These are phyloP conservation scores for Blastobotrys indianensis DNA, from an alignment of 1,139 yeast species.

Conservation along the genomic window DNA sequence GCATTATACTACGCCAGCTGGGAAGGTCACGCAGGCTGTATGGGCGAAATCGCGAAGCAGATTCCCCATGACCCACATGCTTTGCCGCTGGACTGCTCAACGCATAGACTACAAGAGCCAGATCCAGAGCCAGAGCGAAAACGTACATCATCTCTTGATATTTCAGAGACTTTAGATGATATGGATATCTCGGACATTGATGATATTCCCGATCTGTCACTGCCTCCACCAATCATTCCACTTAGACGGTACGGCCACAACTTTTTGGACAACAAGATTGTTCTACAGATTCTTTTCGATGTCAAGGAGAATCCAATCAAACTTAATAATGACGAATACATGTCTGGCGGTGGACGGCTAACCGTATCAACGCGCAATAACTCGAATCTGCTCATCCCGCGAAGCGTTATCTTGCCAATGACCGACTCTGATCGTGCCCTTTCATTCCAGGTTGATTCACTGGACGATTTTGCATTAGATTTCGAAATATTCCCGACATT, in stretches of 20 bases:
- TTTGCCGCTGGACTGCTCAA: constrained; percentile 11
- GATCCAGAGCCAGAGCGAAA: neutral
- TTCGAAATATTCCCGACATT: constrained; percentile 91
- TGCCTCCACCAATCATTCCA: constrained; percentile 96
- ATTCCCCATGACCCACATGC: constrained; percentile 1
- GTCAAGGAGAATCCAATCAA: constrained; percentile 41
- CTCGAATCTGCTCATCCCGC: constrained; percentile 70
- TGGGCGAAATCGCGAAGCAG: constrained; percentile 52
- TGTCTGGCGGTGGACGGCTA: constrained; percentile 47
- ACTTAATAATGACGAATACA: constrained; percentile 34
- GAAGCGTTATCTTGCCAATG: constrained; percentile 75
- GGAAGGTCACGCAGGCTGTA: constrained; percentile 81
- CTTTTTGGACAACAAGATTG: constrained; percentile 73
- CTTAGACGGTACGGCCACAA: constrained; percentile 91
- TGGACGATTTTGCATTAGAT: constrained; percentile 73
- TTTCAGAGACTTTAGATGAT: constrained; percentile 8
- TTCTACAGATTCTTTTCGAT: constrained; percentile 67
- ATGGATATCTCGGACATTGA: constrained; percentile 45
- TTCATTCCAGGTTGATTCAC: constrained; percentile 79
- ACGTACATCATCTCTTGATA: neutral
- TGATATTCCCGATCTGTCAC: constrained; percentile 78
- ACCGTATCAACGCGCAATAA: constrained; percentile 56
- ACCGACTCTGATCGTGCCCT: constrained; percentile 66
- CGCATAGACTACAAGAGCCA: neutral
- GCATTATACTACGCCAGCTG: constrained; percentile 89